Percentiles rank a stretch among this genome's conserved stretches.
Conservation (phyloP, 768 basidiomycete genomes). For the Pisolithus albus region DNA sequence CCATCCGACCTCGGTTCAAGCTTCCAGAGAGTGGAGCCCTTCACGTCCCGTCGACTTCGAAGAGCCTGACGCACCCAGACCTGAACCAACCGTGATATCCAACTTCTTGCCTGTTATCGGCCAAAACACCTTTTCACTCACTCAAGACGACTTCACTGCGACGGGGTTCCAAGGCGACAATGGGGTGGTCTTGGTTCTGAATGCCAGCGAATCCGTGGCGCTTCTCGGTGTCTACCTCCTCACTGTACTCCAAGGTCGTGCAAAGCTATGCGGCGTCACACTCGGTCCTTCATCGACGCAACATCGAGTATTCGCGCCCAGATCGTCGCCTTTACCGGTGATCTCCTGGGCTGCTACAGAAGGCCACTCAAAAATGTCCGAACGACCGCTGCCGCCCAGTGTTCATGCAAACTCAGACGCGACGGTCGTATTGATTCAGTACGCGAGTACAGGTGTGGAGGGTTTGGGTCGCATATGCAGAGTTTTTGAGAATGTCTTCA, state of each 20-base stretch:
- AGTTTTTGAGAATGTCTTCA: conserved; percentile 58
- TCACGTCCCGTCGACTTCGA: not conserved
- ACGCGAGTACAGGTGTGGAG: conserved; percentile 54
- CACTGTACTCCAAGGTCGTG: conserved; percentile 52
- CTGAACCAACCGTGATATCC: not conserved
- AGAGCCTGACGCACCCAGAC: not conserved
- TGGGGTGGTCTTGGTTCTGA: conserved; percentile 39
- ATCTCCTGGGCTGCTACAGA: conserved; percentile 8
- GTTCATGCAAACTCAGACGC: conserved; percentile 6
- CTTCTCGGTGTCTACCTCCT: conserved; percentile 64
- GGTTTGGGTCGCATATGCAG: conserved; percentile 58
- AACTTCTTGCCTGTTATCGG: not conserved
- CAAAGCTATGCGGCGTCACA: conserved; percentile 52
- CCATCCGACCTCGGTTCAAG: not conserved
- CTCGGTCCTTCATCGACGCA: conserved; percentile 33
- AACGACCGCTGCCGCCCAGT: conserved; percentile 6
- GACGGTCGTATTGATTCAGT: conserved; percentile 51
- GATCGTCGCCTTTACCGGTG: conserved; percentile 68
- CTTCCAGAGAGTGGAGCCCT: not conserved
- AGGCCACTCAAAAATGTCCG: conserved; percentile 7
- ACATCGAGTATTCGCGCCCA: conserved; percentile 67
- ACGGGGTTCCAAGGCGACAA: conserved; percentile 20
- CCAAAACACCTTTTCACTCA: conserved; percentile 33
- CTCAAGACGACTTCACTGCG: conserved; percentile 30
- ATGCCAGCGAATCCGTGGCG: conserved; percentile 46